Base-by-base conservation (phyloP, 176 grass and related monocot species). In the Oryza coarctata region DNA sequence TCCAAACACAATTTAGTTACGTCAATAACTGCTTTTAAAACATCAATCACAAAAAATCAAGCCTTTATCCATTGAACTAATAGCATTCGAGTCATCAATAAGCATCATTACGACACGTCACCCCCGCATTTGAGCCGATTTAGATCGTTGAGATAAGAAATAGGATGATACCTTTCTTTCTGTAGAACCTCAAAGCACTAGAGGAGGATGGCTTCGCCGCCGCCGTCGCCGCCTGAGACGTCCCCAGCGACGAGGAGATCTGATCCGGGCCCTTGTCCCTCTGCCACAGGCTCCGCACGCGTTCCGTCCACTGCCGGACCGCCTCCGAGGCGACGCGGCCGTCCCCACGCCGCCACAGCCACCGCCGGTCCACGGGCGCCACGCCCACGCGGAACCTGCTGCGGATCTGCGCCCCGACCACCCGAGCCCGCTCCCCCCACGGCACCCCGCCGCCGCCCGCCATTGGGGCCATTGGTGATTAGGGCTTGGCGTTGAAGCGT, bases 341-440 rank as follows among this genome's bases (percentile, higher is more conserved):
- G 22, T 75, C 82, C 35, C 73, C 78, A 2, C 84, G 66, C 20
- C 82, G 79, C 74, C 90, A 88, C 14, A 90, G 88, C 70, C 90
- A 91, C 31, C 90, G 60, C 8, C 81, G 80, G 41, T 90, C 79
- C 18, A 90, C 87, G 64, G 85, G 89, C 15, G 87, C 93, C 27
- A 95, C 50, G 50, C 50, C 20, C 1, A 55, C 88, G 18, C 93
- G 93, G 85, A 98, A 90, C 63, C 91, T 88, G 85, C 89, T 88
- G 66, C 95, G 95, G 85, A 98, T 93, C 66, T 84, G 90, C 63
- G 73, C 6, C 73, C 90, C 90, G 25, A 98, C 88, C 57, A 70
- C 87, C 36, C 90, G 82, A 6, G 85, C 88, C 14, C 87, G 75
- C 62, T 98, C 92, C 67, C 75, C 82, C 95, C 95, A 98, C 61